Percentiles rank a stretch among this genome's conserved stretches.
These are phyloP conservation scores for Jackrogersella multiformis DNA, from an alignment of 495 filamentous ascomycete species.

Conservation along the genomic window DNA sequence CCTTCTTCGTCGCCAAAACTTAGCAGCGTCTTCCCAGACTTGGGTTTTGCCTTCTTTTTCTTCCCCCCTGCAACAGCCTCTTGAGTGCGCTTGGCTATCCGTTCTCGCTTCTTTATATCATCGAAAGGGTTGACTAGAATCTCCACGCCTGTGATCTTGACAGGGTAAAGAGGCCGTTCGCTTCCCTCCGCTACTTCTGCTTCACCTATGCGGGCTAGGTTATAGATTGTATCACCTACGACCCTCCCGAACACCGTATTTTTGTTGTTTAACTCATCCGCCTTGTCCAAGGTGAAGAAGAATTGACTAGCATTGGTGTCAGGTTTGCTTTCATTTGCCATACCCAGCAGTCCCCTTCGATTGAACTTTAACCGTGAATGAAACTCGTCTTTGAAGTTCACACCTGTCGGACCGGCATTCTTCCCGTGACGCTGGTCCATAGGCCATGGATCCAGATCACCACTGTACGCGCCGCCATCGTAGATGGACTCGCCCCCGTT, in stretches of 20 bases:
- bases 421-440: conserved; percentile 69
- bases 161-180: conserved; percentile 89
- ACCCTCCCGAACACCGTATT: conserved; percentile 95
- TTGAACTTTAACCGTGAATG: conserved; percentile 94
- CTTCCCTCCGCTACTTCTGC: conserved; percentile 78
- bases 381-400: conserved; percentile 86
- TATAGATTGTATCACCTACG: conserved; percentile 94
- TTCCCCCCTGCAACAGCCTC: conserved; percentile 60
- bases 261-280: conserved; percentile 83
- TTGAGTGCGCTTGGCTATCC: conserved; percentile 52
- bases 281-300: conserved; percentile 88
- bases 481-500: conserved; percentile 92
- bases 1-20: conserved; percentile 92
- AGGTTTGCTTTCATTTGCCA: conserved; percentile 82
- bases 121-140: conserved; percentile 90
- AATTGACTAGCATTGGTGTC: conserved; percentile 94
- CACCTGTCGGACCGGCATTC: conserved; percentile 61
- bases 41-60: conserved; percentile 76
- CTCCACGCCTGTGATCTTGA: conserved; percentile 80
- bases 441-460: conserved; percentile 65
- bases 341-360: conserved; percentile 86
- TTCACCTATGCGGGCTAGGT: conserved; percentile 90
- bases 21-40: conserved; percentile 79
- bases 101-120: conserved; percentile 80
- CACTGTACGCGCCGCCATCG: conserved; percentile 81